Base-by-base conservation (phyloP, 1,284 basidiomycete species). In the Pulchroboletus neoregius region DNA sequence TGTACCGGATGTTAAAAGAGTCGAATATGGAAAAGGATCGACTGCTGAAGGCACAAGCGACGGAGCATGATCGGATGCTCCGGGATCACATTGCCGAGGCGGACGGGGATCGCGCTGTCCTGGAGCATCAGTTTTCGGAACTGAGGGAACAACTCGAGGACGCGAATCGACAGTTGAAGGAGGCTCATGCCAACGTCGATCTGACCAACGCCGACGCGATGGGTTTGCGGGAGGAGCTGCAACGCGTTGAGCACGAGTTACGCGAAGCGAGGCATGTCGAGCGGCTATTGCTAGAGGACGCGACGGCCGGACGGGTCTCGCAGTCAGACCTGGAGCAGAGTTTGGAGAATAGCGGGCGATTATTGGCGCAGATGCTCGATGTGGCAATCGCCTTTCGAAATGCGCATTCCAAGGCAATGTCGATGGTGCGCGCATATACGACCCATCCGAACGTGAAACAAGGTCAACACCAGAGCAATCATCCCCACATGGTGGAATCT, bases 51-150 rank as follows among this genome's bases (percentile, higher is more conserved):
- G 76, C 73, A 5, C 88, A 92, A 61, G 82, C 86, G 5, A 80
- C 75, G 6, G 90, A 93, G 62, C 87, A 92, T 56, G 91, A 94
- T 51, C 77, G 87, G 13, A 75, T 85, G 41, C 80, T 96, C 62
- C 78, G 91, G 1, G 91, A 94, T 65, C 88, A 91, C 58, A 84
- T 89, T 37, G 89, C 89, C 2, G 92, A 95, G 63, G 89, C 92
- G 6, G 90, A 94, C 58, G 91, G 91, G 0, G 91, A 94, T 66
- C 79, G 91, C 13, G 91, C 91, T 0, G 88, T 94, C 4, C 72
- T 94, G 41, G 91, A 94, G 62, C 83, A 91, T 48, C 87, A 92
- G 63, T 88, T 91, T 63, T 80, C 82, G 33, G 87, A 91, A 51
- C 71, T 91, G 23, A 80, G 80, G 46, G 83, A 79, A 1, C 73